A percentile compares a stretch with the other conserved stretches of the same genome.
These are phyloP conservation scores for Globisporangium orthogonon DNA, from an alignment of 352 stramenopile species.

Conservation along the genomic window DNA sequence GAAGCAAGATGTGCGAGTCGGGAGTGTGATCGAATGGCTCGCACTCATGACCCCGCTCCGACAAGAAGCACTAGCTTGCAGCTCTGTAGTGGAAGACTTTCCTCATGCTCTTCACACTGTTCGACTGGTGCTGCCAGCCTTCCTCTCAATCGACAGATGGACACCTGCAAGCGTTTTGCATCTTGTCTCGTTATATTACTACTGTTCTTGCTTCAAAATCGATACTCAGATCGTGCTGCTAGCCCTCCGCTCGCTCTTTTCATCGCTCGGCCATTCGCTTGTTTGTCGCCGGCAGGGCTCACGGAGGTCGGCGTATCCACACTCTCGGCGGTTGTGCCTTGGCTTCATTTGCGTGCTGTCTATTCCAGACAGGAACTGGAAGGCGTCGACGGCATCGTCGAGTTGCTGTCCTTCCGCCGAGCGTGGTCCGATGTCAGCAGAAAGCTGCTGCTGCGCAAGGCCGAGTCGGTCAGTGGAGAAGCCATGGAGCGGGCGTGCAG, in stretches of 20 bases:
- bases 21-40: too few species aligned
- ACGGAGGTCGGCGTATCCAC: too few species aligned
- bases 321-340: too few species aligned
- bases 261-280: too few species aligned
- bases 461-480: constrained; percentile 4
- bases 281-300: too few species aligned
- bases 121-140: neutral
- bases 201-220: neutral
- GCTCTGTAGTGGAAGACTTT: neutral
- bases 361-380: constrained; percentile 5
- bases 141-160: too few species aligned
- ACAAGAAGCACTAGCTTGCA: neutral
- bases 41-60: neutral
- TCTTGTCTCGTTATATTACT: neutral
- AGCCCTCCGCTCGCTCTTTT: too few species aligned
- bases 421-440: neutral
- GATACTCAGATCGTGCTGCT: too few species aligned
- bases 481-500: constrained; percentile 1
- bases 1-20: too few species aligned
- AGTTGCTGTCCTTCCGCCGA: constrained; percentile 3
- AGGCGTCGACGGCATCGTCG: constrained; percentile 4
- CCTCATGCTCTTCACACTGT: neutral
- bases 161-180: too few species aligned
- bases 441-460: neutral
- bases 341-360: too few species aligned